Base-by-base conservation (phyloP, 78 protist genomes). In the Carpediemonas membranifera region DNA sequence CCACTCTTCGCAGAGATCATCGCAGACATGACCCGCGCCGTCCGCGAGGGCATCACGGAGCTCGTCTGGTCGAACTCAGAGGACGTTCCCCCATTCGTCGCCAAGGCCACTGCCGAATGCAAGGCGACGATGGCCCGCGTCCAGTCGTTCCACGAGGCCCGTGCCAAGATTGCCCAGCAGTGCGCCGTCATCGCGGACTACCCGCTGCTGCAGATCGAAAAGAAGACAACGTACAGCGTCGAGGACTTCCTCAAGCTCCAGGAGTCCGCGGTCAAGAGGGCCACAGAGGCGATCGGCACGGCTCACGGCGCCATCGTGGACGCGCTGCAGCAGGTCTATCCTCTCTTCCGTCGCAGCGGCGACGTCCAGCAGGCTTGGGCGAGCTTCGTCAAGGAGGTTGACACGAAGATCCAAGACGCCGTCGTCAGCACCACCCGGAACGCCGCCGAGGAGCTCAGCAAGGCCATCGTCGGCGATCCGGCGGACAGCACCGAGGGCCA, bases 351-450 rank as follows among this genome's bases (percentile, higher is more conserved):
- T 9, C 1, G 25, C 21, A 16, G 34, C 30, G 57, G 35, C 11
- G 78, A 33, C 24, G 78, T 87, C 24, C 82, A 76, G 41, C 2
- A 15, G 1, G 74, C 80, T 21, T 87, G 92, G 92, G n/a, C 0
- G 3, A 0, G 0, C 21, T 77, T 54, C 50, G 69, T 81, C 25
- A 57, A 51, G 36, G 18, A 53, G 71, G 24, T 81, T 37, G 92
- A 87, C 65, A 30, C 9, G 61, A 19, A 7, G 64, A 63, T 87
- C 56, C 80, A 73, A 31, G 78, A 74, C 0, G 70, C 86, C 33
- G 80, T 87, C 3, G 33, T 58, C n/a, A 9, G 2, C 27, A 67
- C 79, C 25, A 84, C 78, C 35, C 47, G 53, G 52, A 13, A 36
- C 9, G 66, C 82, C 21, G 72, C 82, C 50, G 68, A 34, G 5